These are phyloP conservation scores for Amyloporia xantha DNA, from an alignment of 768 basidiomycete species.

Conservation along the genomic window DNA sequence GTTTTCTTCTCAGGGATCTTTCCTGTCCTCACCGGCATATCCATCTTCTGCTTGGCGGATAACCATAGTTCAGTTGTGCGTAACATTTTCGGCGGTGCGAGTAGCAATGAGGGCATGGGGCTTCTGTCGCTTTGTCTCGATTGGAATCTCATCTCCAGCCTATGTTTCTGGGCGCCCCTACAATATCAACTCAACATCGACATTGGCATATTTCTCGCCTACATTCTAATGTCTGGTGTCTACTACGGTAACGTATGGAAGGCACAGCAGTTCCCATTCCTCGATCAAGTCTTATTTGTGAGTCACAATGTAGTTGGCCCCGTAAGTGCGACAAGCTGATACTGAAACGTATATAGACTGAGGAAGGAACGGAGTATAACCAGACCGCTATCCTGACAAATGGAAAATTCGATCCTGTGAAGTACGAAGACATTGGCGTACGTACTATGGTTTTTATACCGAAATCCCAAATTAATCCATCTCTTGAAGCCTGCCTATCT, in stretches of 20 bases:
- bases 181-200: conserved; percentile 20
- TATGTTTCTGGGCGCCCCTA: conserved; percentile 30
- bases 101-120: conserved; percentile 51
- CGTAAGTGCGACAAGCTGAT: no score
- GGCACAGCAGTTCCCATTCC: conserved; percentile 54
- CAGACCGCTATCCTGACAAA: conserved; percentile 47
- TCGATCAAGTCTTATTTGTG: conserved; percentile 26
- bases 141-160: conserved; percentile 51
- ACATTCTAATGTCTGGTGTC: conserved; percentile 24
- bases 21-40: conserved; percentile 27
- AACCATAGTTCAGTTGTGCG: conserved; percentile 21
- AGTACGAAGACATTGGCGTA: conserved; percentile 22
- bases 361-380: conserved; percentile 22
- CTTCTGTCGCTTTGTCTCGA: conserved; percentile 53
- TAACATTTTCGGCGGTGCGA: conserved; percentile 32
- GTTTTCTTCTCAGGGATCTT: conserved; percentile 33
- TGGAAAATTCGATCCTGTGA: conserved; percentile 22
- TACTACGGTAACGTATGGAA: conserved; percentile 47
- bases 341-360: not conserved
- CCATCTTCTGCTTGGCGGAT: conserved; percentile 31
- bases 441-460: no score
- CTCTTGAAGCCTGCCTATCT: conserved; percentile 26
- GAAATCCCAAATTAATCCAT: no score
- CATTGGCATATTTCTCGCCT: conserved; percentile 25
- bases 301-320: conserved; percentile 3